Base-by-base conservation (phyloP, 495 filamentous ascomycete species). In the Tricharina praecox region DNA sequence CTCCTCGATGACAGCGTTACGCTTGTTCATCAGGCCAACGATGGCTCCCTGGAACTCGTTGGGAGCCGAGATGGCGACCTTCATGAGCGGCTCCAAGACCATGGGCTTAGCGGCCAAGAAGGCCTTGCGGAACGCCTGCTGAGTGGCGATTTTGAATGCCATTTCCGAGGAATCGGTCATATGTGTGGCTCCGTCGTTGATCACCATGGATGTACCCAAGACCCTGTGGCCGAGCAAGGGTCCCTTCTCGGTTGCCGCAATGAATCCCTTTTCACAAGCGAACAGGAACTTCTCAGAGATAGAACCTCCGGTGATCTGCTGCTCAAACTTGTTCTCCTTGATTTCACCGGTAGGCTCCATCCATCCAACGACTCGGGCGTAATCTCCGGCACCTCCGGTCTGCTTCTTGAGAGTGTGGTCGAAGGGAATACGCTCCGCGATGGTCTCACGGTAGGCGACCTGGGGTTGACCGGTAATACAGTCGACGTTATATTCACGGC, bases 11-110 rank as follows among this genome's bases (percentile, higher is more conserved):
- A 82, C 81, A 4, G 88, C 86, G 59, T 85, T 86, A 51, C 92
- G 81, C 76, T 96, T 96, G 68, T 96, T 99, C 70, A 99, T 68
- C 33, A 99, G 64, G 48, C 83, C 85, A 19, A 96, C 83, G 35
- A 96, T 79, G 63, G 85, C 87, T 55, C 92, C 92, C 69, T 99
- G 92, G 73, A 99, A 99, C 70, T 96, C 92, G 56, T 81, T 82
- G 4, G 92, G 92, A 3, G 92, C 88, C 21, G 84, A 93, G 53
- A 99, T 82, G 39, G 83, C 81, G 8, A 86, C 94, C 72, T 94
- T 96, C 92, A 99, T 99, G 47, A 99, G 65, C 19, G 92, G 92
- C 66, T 99, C 92, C 8, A 99, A 75, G 11, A 99, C 76, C 50
- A 78, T 66, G 4, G 87, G 86, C 47, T 75, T 69, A 7, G 77